A percentile compares a stretch with the other conserved stretches of the same genome.
Conservation (phyloP, 1,139 yeast genomes). For the Debaryomycetaceae sp. region DNA sequence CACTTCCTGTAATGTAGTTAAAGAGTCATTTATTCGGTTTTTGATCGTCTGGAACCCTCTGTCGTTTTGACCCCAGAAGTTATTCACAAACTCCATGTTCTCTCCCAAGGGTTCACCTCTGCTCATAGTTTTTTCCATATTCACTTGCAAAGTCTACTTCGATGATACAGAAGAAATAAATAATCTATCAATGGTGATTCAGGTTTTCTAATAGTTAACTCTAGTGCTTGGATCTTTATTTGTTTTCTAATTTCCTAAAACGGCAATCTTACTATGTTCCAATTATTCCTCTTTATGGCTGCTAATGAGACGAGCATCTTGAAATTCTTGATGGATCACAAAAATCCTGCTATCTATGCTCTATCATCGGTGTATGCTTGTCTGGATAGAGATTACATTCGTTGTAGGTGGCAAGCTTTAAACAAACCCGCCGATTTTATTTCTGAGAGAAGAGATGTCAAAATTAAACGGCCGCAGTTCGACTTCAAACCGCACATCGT, state of each 20-base stretch:
- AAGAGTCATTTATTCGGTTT: conserved; percentile 30
- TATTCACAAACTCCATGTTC: conserved; percentile 30
- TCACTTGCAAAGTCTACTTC: background rate
- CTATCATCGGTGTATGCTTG: too few relatives aligned
- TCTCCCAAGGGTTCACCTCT: conserved; percentile 2
- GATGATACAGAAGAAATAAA: background rate
- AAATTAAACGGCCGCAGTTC: too few relatives aligned
- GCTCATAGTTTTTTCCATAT: conserved; percentile 1
- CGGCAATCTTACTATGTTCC: background rate
- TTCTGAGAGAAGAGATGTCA: too few relatives aligned
- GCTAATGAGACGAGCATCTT: background rate
- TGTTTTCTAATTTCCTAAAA: background rate
- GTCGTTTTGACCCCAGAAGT: conserved; percentile 44
- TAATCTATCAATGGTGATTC: background rate
- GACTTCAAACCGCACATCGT: too few relatives aligned
- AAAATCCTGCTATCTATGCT: too few relatives aligned
- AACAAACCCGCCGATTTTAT: too few relatives aligned
- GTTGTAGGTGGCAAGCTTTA: too few relatives aligned
- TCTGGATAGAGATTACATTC: too few relatives aligned
- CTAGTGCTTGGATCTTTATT: background rate
- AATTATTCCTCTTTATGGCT: background rate
- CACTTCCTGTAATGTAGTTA: conserved; percentile 39
- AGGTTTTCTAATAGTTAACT: background rate
- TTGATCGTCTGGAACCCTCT: conserved; percentile 32
- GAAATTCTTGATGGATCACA: too few relatives aligned